Base-by-base conservation (phyloP, 257 asterid species). In the Thymus quinquecostatus region DNA sequence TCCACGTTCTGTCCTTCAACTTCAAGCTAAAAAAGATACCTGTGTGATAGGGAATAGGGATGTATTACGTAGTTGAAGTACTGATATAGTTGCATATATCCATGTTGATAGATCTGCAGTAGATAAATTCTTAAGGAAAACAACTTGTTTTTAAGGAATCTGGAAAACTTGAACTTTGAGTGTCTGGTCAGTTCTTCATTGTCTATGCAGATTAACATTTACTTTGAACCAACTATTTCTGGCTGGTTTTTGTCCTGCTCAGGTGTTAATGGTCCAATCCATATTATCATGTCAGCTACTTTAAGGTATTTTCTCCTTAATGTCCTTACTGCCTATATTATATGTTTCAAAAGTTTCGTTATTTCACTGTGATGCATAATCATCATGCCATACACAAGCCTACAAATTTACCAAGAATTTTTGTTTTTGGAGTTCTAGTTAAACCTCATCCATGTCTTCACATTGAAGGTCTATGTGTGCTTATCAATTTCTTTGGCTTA, bases 241-340 rank as follows among this genome's bases (percentile, higher is more conserved):
- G 71, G 48, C 59, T 66, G 45, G 43, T 49, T 49, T 57, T 58
- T 60, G 64, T 49, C 36, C 30, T 55, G 13, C 60, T 79, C 83
- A 82, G 85, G 86, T 78, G 83, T 84, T 45, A 79, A 82, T 69
- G 82, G 83, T 60, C 85, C 89, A 54, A 66, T 75, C 69, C 85
- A 77, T 66, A 77, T 82, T 56, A 75, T 79, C 48, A 72, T 80
- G 82, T 74, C 85, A 33, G 41, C 80, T 58, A 60, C 75, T 36
- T 70, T 82, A 69, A 80, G 89, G 80, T 77, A 44, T 30, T 27
- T 38, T 47, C 50, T 75, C 75, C 12, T 11, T 28, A 12, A 36
- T 2, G n/a, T 64, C 12, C 41, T 55, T 55, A 29, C 11, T 44
- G 13, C 38, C 14, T 60, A 43, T 73, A 12, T 55, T 40, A 14